phyloP scores from a whole-genome alignment of 1,284 basidiomycete species.

The Malassezia slooffiae region DNA sequence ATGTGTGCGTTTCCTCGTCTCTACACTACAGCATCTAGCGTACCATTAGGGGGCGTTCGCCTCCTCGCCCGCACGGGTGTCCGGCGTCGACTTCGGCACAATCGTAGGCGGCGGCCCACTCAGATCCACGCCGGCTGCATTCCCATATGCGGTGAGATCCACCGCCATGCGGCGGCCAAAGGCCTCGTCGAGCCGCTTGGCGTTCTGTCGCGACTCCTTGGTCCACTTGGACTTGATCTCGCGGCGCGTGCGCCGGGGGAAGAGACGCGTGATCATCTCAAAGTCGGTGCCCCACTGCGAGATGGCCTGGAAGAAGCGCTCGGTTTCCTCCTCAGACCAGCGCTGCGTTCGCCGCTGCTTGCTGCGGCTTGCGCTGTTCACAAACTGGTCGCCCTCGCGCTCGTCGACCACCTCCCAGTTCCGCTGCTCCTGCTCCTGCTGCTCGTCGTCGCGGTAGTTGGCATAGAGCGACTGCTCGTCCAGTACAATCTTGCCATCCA shows the following conservation, averaged over 20 bases:
- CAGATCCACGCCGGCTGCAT: conserved; percentile 36
- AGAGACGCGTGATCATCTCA: conserved; percentile 71
- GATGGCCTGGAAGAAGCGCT: conserved; percentile 69
- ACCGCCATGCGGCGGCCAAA: conserved; percentile 32
- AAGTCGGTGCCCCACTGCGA: conserved; percentile 83
- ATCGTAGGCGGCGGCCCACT: conserved; percentile 40
- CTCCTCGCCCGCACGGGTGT: too few species aligned
- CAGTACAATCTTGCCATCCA: conserved; percentile 47
- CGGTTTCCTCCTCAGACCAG: conserved; percentile 75
- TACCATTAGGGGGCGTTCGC: neutral
- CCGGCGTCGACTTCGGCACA: conserved; percentile 6
- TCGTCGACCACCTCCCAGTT: conserved; percentile 70
- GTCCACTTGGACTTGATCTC: conserved; percentile 86
- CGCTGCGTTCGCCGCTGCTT: conserved; percentile 58
- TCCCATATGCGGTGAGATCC: conserved; percentile 39
- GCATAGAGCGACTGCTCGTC: conserved; percentile 46
- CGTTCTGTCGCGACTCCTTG: conserved; percentile 68
- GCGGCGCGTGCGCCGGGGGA: conserved; percentile 72
- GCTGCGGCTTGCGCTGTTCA: conserved; percentile 70
- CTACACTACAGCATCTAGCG: too few species aligned
- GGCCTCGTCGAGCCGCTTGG: conserved; percentile 42
- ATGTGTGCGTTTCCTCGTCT: too few species aligned
- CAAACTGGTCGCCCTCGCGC: conserved; percentile 57
- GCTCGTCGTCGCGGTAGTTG: conserved; percentile 34
- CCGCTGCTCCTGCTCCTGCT: conserved; percentile 51